phyloP scores from a whole-genome alignment of 495 filamentous ascomycete genomes.

The Pseudoneurospora amorphoporcata region DNA sequence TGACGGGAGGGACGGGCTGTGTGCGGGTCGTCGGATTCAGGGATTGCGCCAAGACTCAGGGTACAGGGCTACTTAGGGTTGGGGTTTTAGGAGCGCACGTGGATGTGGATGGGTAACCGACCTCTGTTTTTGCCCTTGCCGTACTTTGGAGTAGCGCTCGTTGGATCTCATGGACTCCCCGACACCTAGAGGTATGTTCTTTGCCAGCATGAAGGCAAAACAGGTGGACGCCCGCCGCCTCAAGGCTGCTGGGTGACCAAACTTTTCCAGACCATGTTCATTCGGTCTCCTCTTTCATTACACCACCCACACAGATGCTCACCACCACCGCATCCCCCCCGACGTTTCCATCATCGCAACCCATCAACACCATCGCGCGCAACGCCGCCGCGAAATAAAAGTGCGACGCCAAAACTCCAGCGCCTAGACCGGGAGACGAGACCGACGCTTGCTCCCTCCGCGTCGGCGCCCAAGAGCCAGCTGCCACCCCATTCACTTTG shows the following conservation, averaged over 20 bases:
- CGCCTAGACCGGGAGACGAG: slow-evolving; percentile 5
- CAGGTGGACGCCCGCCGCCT: slow-evolving; percentile 27
- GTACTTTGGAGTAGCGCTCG: background rate
- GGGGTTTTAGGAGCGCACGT: slow-evolving; percentile 11
- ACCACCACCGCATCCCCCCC: slow-evolving; percentile 18
- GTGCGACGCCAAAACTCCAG: slow-evolving; percentile 25
- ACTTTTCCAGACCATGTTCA: slow-evolving; percentile 20
- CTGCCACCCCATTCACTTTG: slow-evolving; percentile 14
- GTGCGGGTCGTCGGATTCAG: background rate
- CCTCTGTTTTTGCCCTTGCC: background rate
- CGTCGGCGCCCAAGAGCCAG: background rate
- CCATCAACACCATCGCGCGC: slow-evolving; percentile 6
- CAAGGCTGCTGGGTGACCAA: slow-evolving; percentile 26
- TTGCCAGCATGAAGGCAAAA: slow-evolving; percentile 32
- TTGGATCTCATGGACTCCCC: slow-evolving; percentile 9
- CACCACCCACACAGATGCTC: slow-evolving; percentile 16
- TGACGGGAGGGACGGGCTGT: background rate
- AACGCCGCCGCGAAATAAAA: slow-evolving; percentile 26
- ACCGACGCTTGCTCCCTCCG: background rate
- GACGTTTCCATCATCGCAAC: slow-evolving; percentile 2
- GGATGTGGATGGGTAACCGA: background rate
- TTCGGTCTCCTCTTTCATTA: slow-evolving; percentile 5
- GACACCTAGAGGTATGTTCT: slow-evolving; percentile 16
- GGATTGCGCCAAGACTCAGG: background rate
- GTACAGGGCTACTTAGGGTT: slow-evolving; percentile 22